A percentile compares a stretch with the other conserved stretches of the same genome.
These are phyloP conservation scores for Coemansia sp. DNA, from an alignment of 192 early-diverging fungal species.

Conservation along the genomic window DNA sequence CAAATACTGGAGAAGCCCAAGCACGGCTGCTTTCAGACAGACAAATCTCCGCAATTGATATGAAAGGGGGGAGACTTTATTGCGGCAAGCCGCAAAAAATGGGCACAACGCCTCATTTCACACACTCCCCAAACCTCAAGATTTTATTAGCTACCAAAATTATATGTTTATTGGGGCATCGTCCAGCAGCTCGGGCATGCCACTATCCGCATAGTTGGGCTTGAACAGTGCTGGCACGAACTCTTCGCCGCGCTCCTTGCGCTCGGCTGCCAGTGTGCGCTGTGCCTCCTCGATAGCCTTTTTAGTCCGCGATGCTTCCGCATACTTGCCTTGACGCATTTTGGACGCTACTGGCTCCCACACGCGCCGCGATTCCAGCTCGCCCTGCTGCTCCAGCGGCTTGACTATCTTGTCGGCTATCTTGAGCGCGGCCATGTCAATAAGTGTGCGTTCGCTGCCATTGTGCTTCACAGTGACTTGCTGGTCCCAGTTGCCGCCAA, in stretches of 20 bases:
- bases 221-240: conserved; percentile 64
- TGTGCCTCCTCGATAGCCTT: conserved; percentile 66
- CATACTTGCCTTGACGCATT: conserved; percentile 58
- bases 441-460: conserved; percentile 25
- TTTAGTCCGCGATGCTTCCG: conserved; percentile 64
- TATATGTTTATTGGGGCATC: conserved; percentile 42
- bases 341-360: conserved; percentile 63
- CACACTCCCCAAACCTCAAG: not conserved
- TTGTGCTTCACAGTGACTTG: conserved; percentile 50
- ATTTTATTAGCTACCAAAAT: not conserved
- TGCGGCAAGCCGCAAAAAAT: conserved; percentile 10
- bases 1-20: conserved; percentile 6
- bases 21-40: conserved; percentile 10
- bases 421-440: conserved; percentile 56
- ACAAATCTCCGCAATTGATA: conserved; percentile 2
- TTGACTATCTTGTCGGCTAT: conserved; percentile 56
- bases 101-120: not conserved
- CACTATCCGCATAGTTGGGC: conserved; percentile 39
- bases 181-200: conserved; percentile 51
- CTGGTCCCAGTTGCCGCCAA: conserved; percentile 66
- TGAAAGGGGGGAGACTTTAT: conserved; percentile 4
- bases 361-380: conserved; percentile 61
- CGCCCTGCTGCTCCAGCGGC: conserved; percentile 60
- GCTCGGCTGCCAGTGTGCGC: conserved; percentile 54
- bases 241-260: conserved; percentile 49